Conservation (phyloP, 2,329 filamentous ascomycete species). For the Whalleya microplaca region DNA sequence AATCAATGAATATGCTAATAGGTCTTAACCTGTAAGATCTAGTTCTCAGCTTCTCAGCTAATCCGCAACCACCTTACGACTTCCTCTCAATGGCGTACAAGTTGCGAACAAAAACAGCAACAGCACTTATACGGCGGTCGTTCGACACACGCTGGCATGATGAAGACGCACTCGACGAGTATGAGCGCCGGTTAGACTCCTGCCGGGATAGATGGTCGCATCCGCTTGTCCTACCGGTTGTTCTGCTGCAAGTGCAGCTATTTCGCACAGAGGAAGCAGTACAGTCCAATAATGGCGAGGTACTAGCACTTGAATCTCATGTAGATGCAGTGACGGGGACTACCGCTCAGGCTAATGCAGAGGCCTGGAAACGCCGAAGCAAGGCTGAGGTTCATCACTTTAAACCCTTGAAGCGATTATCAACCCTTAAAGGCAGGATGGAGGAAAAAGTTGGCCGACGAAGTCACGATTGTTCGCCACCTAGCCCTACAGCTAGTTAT, state of each 20-base stretch:
- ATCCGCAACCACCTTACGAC: slow-evolving; percentile 50
- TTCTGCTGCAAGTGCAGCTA: slow-evolving; percentile 51
- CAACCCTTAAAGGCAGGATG: slow-evolving; percentile 32
- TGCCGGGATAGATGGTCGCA: slow-evolving; percentile 50
- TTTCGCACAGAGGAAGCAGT: slow-evolving; percentile 50
- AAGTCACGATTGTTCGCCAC: slow-evolving; percentile 8
- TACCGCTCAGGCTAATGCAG: slow-evolving; percentile 30
- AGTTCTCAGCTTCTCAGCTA: slow-evolving; percentile 49
- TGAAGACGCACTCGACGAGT: slow-evolving; percentile 49
- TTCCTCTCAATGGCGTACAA: slow-evolving; percentile 52
- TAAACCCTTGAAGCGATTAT: slow-evolving; percentile 32
- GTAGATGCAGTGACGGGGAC: slow-evolving; percentile 48
- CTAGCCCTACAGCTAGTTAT: slow-evolving; percentile 12
- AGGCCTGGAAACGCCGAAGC: slow-evolving; percentile 26
- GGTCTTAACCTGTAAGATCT: slow-evolving; percentile 36
- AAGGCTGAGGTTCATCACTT: slow-evolving; percentile 21
- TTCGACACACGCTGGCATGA: slow-evolving; percentile 47
- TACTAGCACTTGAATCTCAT: slow-evolving; percentile 45
- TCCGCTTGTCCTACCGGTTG: slow-evolving; percentile 49
- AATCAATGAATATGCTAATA: slow-evolving; percentile 13
- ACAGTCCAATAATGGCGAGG: slow-evolving; percentile 47
- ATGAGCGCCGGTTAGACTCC: slow-evolving; percentile 49
- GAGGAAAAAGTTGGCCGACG: slow-evolving; percentile 28
- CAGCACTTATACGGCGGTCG: slow-evolving; percentile 48
- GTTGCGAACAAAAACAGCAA: slow-evolving; percentile 43